Conservation (phyloP, 164 flowering plant genomes). For the Chimonanthus salicifolius region DNA sequence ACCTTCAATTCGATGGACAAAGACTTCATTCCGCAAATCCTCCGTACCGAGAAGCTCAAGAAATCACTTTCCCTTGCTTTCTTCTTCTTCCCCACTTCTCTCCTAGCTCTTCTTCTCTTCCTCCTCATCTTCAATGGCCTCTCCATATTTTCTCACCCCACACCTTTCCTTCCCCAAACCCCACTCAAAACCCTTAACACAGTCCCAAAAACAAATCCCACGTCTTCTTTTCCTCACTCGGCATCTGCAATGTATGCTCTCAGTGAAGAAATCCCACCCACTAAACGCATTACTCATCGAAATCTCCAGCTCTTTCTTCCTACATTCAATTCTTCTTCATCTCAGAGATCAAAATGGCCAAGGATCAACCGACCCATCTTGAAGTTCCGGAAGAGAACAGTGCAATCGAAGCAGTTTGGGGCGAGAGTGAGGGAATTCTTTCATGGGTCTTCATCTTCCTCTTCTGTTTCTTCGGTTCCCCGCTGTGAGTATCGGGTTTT, state of each 20-base stretch:
- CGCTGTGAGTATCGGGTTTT: constrained; percentile 55
- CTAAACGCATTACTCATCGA: constrained; percentile 23
- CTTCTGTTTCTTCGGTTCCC: not conserved
- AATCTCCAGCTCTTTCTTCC: constrained; percentile 12
- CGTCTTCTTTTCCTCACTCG: constrained; percentile 14
- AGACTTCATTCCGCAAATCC: too few relatives aligned
- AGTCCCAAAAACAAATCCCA: constrained; percentile 7
- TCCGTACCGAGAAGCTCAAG: constrained; percentile 7
- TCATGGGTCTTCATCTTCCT: constrained; percentile 14
- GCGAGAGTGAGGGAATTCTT: constrained; percentile 42
- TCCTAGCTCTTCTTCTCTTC: constrained; percentile 25
- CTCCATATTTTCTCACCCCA: constrained; percentile 21
- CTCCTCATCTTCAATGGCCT: constrained; percentile 33
- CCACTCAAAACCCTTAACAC: not conserved
- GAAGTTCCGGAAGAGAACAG: constrained; percentile 16
- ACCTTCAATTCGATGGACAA: too few relatives aligned
- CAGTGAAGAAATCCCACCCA: constrained; percentile 37
- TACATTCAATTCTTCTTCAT: constrained; percentile 10
- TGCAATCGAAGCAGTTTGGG: constrained; percentile 26
- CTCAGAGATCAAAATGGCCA: constrained; percentile 10
- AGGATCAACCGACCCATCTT: constrained; percentile 7
- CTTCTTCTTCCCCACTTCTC: constrained; percentile 24
- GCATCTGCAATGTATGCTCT: constrained; percentile 35
- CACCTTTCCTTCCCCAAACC: constrained; percentile 19
- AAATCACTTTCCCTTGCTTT: constrained; percentile 17